Percentiles rank a stretch among this genome's conserved stretches.
Conservation (phyloP, 805 yeast genomes). For the Metschnikowia gelsemii region DNA sequence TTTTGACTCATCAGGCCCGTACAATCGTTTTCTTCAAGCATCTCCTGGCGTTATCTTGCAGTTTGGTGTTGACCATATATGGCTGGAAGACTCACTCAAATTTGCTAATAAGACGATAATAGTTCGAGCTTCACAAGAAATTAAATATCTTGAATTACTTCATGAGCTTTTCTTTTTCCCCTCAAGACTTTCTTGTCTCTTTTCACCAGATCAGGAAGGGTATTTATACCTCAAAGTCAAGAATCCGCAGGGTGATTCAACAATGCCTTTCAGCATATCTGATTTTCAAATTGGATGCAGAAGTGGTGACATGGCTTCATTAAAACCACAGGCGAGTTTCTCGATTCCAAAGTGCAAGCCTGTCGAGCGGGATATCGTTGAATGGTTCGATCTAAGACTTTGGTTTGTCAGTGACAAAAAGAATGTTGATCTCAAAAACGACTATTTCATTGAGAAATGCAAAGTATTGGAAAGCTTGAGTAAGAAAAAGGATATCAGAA, state of each 20-base stretch:
- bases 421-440: background rate
- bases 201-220: background rate
- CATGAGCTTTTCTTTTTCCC: slow-evolving; percentile 8
- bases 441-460: slow-evolving; percentile 1
- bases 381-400: too few relatives aligned
- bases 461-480: background rate
- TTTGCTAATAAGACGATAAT: background rate
- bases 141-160: background rate
- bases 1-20: slow-evolving; percentile 3
- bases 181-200: slow-evolving; percentile 1
- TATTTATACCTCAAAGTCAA: slow-evolving; percentile 2
- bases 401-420: background rate
- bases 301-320: background rate
- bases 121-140: background rate
- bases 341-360: too few relatives aligned
- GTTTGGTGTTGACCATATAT: slow-evolving; percentile 1
- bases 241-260: slow-evolving; percentile 6
- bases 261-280: background rate
- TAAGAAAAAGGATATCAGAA: too few relatives aligned
- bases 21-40: slow-evolving; percentile 4
- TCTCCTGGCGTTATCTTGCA: slow-evolving; percentile 3
- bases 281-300: slow-evolving; percentile 2
- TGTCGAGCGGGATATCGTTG: too few relatives aligned
- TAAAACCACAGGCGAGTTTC: too few relatives aligned
- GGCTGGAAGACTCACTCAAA: background rate